Evolutionary conservation across 2,329 filamentous ascomycete genomes (phyloP).

Genomic region (Colletotrichum somersetense): DNA sequence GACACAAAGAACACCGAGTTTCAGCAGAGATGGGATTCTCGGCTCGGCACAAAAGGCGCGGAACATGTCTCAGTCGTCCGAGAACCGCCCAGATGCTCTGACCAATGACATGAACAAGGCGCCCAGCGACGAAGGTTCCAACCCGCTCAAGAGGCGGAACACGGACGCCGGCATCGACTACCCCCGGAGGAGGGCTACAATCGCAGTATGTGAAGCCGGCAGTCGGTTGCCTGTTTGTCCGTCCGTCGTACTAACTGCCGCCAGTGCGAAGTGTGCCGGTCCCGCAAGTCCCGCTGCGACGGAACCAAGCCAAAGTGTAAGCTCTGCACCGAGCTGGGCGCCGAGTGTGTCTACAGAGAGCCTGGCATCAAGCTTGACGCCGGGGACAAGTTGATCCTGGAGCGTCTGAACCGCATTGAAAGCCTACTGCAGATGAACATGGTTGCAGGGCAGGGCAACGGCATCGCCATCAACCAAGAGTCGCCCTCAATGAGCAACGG

Average conservation of each 20-base stretch:
- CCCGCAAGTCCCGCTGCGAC: constrained; percentile 83
- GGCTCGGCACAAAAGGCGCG: constrained; percentile 66
- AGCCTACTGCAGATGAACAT: constrained; percentile 80
- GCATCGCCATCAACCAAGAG: constrained; percentile 69
- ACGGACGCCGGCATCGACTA: constrained; percentile 73
- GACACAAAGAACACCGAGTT: constrained; percentile 61
- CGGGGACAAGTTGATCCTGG: constrained; percentile 86
- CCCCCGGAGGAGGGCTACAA: constrained; percentile 73
- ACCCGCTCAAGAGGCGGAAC: constrained; percentile 72
- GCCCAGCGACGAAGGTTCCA: constrained; percentile 64
- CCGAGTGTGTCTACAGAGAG: constrained; percentile 86
- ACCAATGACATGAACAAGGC: constrained; percentile 61
- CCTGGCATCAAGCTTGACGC: constrained; percentile 89
- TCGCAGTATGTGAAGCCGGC: constrained; percentile 65
- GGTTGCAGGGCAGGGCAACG: constrained; percentile 61
- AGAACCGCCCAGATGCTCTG: constrained; percentile 58
- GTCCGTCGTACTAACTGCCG: constrained; percentile 23
- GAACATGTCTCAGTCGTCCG: constrained; percentile 68
- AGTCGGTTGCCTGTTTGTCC: too few species aligned
- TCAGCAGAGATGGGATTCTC: constrained; percentile 68
- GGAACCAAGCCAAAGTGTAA: constrained; percentile 86
- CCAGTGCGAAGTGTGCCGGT: constrained; percentile 85
- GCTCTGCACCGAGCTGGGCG: constrained; percentile 84
- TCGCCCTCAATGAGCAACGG: constrained; percentile 76
- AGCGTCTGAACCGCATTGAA: constrained; percentile 83